phyloP scores from a whole-genome alignment of 148 eudicot species.

The Rhododendron griersonianum region DNA sequence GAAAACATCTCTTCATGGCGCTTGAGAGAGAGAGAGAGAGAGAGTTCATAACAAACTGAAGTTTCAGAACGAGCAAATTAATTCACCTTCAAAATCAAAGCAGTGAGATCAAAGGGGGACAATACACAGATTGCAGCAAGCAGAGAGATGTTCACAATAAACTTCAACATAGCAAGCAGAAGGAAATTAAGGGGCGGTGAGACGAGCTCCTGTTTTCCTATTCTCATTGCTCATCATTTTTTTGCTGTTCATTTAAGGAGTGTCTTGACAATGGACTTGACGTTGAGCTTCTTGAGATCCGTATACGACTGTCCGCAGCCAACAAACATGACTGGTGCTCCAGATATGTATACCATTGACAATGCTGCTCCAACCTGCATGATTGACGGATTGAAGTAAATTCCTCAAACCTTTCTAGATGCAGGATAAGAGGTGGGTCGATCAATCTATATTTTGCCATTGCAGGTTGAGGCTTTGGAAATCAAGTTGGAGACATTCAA shows the following conservation, averaged over 20 bases:
- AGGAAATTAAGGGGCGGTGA: not conserved
- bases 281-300: slow-evolving; percentile 86
- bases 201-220: not conserved
- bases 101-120: not conserved
- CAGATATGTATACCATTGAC: not conserved
- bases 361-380: not conserved
- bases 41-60: not conserved
- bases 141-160: not conserved
- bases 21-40: not conserved
- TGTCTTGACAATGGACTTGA: slow-evolving; percentile 87
- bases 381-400: not conserved
- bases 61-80: not conserved
- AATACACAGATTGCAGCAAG: not conserved
- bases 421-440: not conserved
- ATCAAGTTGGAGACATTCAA: not conserved
- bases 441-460: not conserved
- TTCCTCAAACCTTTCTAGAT: not conserved
- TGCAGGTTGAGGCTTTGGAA: not conserved
- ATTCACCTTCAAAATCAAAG: not conserved
- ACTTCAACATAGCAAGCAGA: not conserved
- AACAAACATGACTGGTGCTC: slow-evolving; percentile 70
- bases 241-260: slow-evolving; percentile 53
- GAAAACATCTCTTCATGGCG: no score
- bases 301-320: slow-evolving; percentile 95
- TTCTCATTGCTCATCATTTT: not conserved